These are phyloP conservation scores for Melocanna baccifera DNA, from an alignment of 176 grass and related monocot species.

Conservation along the genomic window DNA sequence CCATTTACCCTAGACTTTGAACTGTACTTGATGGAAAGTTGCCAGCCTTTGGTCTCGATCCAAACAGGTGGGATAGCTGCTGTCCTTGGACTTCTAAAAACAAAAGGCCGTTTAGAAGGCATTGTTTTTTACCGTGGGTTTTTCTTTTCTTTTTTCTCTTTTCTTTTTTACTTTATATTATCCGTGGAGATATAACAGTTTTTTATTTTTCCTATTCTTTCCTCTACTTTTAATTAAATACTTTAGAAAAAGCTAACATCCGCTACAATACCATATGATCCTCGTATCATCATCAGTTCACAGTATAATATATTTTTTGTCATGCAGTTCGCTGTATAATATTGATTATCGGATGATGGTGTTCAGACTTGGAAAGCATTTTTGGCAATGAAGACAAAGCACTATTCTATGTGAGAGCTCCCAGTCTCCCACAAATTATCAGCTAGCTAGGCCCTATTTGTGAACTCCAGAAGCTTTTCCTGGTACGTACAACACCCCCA, in stretches of 20 bases:
- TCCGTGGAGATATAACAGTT: no score
- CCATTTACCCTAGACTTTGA: not conserved
- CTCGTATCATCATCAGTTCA: constrained; percentile 8
- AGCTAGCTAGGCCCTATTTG: not conserved
- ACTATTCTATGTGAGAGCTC: constrained; percentile 28
- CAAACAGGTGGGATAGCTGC: no score
- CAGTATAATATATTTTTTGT: not conserved
- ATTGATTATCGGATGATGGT: not conserved
- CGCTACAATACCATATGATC: no score
- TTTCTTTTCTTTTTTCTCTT: no score
- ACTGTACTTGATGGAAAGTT: constrained; percentile 35
- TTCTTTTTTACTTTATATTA: no score
- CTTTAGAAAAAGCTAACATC: no score
- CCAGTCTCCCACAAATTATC: not conserved
- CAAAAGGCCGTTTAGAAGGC: no score
- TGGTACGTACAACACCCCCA: not conserved
- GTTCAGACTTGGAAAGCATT: not conserved
- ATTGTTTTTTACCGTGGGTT: no score
- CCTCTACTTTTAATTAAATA: no score
- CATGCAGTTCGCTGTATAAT: not conserved
- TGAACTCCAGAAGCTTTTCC: not conserved
- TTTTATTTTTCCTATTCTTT: no score
- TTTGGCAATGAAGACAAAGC: not conserved
- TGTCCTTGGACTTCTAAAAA: no score
- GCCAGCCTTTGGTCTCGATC: not conserved